Percentiles rank a stretch among this genome's conserved stretches.
phyloP scores from a whole-genome alignment of 495 filamentous ascomycete genomes.

The Aspergillus egyptiacus region DNA sequence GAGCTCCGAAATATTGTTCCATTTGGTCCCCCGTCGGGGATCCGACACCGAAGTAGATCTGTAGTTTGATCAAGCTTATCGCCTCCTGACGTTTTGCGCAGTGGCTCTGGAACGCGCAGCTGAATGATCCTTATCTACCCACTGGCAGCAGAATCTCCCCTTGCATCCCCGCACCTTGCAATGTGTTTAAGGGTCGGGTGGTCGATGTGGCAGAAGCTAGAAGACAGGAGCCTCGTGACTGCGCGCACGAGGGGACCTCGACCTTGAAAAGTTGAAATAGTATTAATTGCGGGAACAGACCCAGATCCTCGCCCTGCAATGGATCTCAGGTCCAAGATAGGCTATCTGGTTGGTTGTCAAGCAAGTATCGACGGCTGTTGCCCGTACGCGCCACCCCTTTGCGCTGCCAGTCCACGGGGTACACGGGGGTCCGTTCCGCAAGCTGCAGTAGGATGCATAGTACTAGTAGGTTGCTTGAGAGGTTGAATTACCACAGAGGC shows the following conservation, averaged over 20 bases:
- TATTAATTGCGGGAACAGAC: too few species aligned
- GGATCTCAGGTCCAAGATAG: too few species aligned
- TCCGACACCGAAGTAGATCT: constrained; percentile 4
- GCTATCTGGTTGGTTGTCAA: neutral
- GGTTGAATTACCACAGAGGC: too few species aligned
- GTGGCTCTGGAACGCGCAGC: constrained; percentile 8
- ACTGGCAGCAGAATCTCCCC: constrained; percentile 1
- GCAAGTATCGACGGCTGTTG: neutral
- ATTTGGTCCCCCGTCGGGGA: neutral
- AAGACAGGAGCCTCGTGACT: too few species aligned
- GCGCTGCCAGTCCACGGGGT: too few species aligned
- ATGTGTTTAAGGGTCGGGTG: neutral
- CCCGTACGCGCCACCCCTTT: neutral
- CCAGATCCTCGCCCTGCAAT: neutral
- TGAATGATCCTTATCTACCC: neutral
- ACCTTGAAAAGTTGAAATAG: too few species aligned
- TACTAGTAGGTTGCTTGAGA: neutral
- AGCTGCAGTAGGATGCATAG: neutral
- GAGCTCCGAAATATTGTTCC: neutral
- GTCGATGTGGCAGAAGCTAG: too few species aligned
- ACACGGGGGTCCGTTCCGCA: neutral
- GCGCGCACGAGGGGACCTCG: constrained; percentile 15
- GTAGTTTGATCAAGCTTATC: constrained; percentile 26
- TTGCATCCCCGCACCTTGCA: constrained; percentile 13
- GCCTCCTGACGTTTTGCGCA: constrained; percentile 18